These are phyloP conservation scores for Cytospora leucostoma DNA, from an alignment of 2,329 filamentous ascomycete genomes.

Conservation along the genomic window DNA sequence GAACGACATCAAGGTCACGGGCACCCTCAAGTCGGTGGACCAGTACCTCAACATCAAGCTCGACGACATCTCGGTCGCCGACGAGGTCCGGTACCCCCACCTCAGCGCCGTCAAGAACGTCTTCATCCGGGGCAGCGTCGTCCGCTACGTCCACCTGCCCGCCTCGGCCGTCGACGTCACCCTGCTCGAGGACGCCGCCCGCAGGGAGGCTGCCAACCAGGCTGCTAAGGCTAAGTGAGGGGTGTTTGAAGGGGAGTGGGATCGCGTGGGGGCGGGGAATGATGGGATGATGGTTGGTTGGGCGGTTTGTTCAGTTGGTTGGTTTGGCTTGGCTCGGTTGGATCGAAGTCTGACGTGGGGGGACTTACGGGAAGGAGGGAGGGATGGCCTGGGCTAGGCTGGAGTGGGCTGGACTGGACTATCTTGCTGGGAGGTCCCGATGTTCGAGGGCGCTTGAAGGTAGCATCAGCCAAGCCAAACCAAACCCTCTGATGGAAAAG, in stretches of 20 bases:
- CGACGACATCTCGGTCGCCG: slow-evolving; percentile 89
- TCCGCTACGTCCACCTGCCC: slow-evolving; percentile 88
- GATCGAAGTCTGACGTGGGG: too few relatives aligned
- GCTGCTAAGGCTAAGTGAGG: slow-evolving; percentile 57
- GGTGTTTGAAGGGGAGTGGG: neutral
- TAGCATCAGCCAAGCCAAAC: too few relatives aligned
- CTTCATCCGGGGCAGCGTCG: slow-evolving; percentile 91
- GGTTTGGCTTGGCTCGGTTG: too few relatives aligned
- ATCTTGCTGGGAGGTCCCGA: too few relatives aligned
- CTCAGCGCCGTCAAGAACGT: slow-evolving; percentile 89
- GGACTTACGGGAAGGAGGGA: too few relatives aligned
- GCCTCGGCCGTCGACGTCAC: slow-evolving; percentile 81
- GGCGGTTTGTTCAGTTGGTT: too few relatives aligned
- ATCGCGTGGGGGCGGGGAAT: neutral
- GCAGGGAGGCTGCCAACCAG: slow-evolving; percentile 67
- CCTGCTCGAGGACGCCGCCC: slow-evolving; percentile 85
- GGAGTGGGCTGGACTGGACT: too few relatives aligned
- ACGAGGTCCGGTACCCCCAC: slow-evolving; percentile 94
- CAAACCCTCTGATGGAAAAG: too few relatives aligned
- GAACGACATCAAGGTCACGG: slow-evolving; percentile 97
- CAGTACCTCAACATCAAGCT: slow-evolving; percentile 99
- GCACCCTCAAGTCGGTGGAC: slow-evolving; percentile 94
- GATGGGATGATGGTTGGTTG: too few relatives aligned
- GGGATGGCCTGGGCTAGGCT: too few relatives aligned
- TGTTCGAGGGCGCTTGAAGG: too few relatives aligned